These are phyloP conservation scores for Xerocomus brunneocitrinus DNA, from an alignment of 768 basidiomycete genomes.

Conservation along the genomic window DNA sequence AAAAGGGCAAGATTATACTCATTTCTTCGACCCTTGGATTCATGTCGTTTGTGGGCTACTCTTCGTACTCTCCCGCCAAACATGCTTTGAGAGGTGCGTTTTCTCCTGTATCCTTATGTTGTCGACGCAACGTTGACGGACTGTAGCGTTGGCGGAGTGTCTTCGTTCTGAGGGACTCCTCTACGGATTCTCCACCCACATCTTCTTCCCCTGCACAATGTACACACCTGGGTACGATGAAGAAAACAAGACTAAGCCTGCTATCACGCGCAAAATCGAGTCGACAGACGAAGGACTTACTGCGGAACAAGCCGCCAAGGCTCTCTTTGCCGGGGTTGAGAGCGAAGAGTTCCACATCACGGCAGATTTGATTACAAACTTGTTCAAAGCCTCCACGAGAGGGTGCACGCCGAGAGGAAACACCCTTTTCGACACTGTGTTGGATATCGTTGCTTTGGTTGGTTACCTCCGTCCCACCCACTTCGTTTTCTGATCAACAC, in stretches of 20 bases:
- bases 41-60: constrained; percentile 73
- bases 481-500: not conserved
- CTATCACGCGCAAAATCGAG: constrained; percentile 71
- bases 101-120: no score
- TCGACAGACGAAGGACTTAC: constrained; percentile 60
- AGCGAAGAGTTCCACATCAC: constrained; percentile 72
- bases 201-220: constrained; percentile 83
- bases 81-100: constrained; percentile 74
- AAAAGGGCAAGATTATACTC: constrained; percentile 68
- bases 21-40: constrained; percentile 71
- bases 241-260: constrained; percentile 76
- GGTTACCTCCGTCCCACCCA: constrained; percentile 17
- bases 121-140: not conserved
- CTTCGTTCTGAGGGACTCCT: constrained; percentile 75
- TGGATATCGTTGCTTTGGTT: constrained; percentile 45
- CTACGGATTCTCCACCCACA: constrained; percentile 73
- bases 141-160: constrained; percentile 73
- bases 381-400: constrained; percentile 64
- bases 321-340: constrained; percentile 65
- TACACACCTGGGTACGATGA: constrained; percentile 68
- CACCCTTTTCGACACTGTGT: constrained; percentile 46
- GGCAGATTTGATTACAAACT: constrained; percentile 57
- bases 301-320: constrained; percentile 58
- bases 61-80: constrained; percentile 79
- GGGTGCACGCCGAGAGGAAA: constrained; percentile 59